Evolutionary conservation across 164 flowering plant genomes (phyloP), one percentile per base, ranked within the genome.

Genomic region (Annona cherimola): DNA sequence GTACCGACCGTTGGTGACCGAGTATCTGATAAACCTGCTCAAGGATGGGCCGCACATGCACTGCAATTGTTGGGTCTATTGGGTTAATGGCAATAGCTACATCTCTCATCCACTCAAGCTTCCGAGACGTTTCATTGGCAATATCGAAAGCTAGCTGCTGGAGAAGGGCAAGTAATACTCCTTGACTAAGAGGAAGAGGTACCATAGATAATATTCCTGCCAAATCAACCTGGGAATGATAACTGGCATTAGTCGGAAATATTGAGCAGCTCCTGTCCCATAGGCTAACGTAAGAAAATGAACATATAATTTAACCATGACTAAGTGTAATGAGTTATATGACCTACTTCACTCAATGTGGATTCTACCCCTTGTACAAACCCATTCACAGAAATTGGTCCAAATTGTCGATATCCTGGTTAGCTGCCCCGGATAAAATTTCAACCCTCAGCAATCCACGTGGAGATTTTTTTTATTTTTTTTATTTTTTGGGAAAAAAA

Each of bases 141-240:
- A 92, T 81, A 73, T 92, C 99, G 44, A 93, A 96, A 1, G 97
- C 87, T 69, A 96, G 70, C 81, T 92, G 98, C 82, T 96, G 99
- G 63, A 96, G 81, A 73, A 96, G 98, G 4, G 97, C 87, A n/a
- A 96, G 85, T 20, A 96, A 81, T 18, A 96, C 98, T 61, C 99
- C 98, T 85, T 96, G 99, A 81, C 91, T 90, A 77, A 96, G 75
- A 0, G 94, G 92, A 19, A 84, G 79, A 66, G 98, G 97, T 40
- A 72, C 80, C 75, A 72, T 72, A 1, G 90, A 71, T 79, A 91
- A 73, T 3, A 96, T 72, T 41, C 84, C 81, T 18, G 73, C 86
- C 40, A 96, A 79, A 84, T 93, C 93, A 67, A 90, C 98, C 99
- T 96, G 86, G 41, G 39, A 20, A 63, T 63, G 6, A 40, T 5